A percentile compares a stretch with the other conserved stretches of the same genome.
Conservation (phyloP, 2,329 filamentous ascomycete genomes). For the Sarocladium strictum region DNA sequence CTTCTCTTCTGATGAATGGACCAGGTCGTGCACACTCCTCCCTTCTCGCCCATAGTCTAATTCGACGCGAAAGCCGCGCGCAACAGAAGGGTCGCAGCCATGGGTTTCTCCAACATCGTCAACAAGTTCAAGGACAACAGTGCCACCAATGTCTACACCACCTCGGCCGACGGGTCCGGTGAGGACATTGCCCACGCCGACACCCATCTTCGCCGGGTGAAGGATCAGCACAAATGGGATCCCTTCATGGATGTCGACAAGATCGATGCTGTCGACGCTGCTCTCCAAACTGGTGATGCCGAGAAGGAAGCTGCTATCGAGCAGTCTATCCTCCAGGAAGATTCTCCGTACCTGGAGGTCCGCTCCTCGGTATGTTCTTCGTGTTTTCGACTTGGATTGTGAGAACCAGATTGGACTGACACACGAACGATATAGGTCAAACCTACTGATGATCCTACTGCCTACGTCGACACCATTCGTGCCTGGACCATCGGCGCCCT, state of each 20-base stretch:
- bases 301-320: conserved; percentile 41
- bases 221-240: conserved; percentile 48
- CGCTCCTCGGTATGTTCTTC: conserved; percentile 16
- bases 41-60: not conserved
- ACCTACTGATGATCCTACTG: conserved; percentile 2
- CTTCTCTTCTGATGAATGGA: not conserved
- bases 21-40: not conserved
- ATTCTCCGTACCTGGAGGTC: conserved; percentile 51
- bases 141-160: conserved; percentile 15
- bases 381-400: not conserved
- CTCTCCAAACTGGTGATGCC: conserved; percentile 35
- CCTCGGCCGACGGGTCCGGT: conserved; percentile 2
- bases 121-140: conserved; percentile 3
- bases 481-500: conserved; percentile 58
- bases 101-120: conserved; percentile 6
- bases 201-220: conserved; percentile 33
- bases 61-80: not conserved
- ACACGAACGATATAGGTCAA: conserved; percentile 42
- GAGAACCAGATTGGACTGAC: conserved; percentile 13
- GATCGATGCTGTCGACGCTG: conserved; percentile 44
- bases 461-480: conserved; percentile 53
- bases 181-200: conserved; percentile 15
- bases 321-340: conserved; percentile 41
- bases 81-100: not conserved
- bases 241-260: conserved; percentile 49